These are phyloP conservation scores for Solidago caesia DNA, from an alignment of 129 eudicot species.

Conservation along the genomic window DNA sequence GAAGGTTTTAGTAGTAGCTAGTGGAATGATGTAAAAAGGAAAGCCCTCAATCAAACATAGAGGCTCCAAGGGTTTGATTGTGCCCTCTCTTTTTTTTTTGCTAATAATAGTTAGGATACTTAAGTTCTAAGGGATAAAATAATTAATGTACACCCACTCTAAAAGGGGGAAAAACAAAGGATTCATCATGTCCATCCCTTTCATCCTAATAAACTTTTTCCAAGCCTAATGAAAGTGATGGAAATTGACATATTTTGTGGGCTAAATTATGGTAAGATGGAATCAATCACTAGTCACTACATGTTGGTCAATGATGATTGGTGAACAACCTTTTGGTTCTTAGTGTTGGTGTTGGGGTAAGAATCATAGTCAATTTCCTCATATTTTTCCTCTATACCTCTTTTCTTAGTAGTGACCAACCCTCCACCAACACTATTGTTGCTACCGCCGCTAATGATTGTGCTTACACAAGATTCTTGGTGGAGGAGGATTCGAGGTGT, in stretches of 20 bases:
- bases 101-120: conserved; percentile 52
- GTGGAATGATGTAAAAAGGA: conserved; percentile 26
- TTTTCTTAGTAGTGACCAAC: conserved; percentile 43
- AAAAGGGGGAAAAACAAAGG: conserved; percentile 24
- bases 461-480: conserved; percentile 47
- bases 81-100: conserved; percentile 46
- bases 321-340: conserved; percentile 83
- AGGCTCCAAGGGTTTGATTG: conserved; percentile 50
- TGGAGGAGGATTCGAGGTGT: conserved; percentile 38
- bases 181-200: conserved; percentile 39
- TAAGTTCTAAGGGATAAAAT: conserved; percentile 46
- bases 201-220: conserved; percentile 44
- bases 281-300: conserved; percentile 41
- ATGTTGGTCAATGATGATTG: conserved; percentile 72
- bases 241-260: conserved; percentile 40
- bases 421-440: conserved; percentile 30
- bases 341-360: conserved; percentile 42
- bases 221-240: conserved; percentile 47
- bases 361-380: conserved; percentile 42
- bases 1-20: not conserved
- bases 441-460: conserved; percentile 22
- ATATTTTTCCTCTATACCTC: conserved; percentile 38
- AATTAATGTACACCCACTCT: conserved; percentile 45
- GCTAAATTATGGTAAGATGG: conserved; percentile 36
- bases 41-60: conserved; percentile 48